These are phyloP conservation scores for Solanum appendiculatum DNA, from an alignment of 257 asterid genomes.

Conservation along the genomic window DNA sequence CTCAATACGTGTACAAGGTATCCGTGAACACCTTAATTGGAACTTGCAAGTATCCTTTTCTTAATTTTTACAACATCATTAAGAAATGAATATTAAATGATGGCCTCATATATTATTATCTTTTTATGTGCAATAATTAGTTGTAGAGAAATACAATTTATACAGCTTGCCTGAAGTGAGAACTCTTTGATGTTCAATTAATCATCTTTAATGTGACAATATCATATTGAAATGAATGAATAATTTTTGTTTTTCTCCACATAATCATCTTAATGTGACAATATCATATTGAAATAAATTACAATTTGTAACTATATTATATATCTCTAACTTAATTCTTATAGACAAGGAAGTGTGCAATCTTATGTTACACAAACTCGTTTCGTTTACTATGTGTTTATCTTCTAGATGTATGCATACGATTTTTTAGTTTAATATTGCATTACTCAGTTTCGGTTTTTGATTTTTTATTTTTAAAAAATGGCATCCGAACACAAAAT, in stretches of 20 bases:
- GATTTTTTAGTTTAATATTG: no score
- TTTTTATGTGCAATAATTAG: neutral
- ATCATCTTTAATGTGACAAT: neutral
- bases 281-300: neutral
- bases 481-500: no score
- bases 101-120: neutral
- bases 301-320: neutral
- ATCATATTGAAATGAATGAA: neutral
- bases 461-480: no score
- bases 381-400: no score
- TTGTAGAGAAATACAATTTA: neutral
- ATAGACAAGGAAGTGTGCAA: neutral
- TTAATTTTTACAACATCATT: neutral
- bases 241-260: no score
- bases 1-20: neutral
- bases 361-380: no score
- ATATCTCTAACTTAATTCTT: neutral
- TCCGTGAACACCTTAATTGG: neutral
- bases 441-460: no score
- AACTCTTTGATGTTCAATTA: neutral
- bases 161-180: neutral
- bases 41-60: neutral
- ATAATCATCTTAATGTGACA: neutral
- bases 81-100: neutral
- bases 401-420: no score